Conservation (phyloP, 2,329 filamentous ascomycete genomes). For the Alternaria infectoria region DNA sequence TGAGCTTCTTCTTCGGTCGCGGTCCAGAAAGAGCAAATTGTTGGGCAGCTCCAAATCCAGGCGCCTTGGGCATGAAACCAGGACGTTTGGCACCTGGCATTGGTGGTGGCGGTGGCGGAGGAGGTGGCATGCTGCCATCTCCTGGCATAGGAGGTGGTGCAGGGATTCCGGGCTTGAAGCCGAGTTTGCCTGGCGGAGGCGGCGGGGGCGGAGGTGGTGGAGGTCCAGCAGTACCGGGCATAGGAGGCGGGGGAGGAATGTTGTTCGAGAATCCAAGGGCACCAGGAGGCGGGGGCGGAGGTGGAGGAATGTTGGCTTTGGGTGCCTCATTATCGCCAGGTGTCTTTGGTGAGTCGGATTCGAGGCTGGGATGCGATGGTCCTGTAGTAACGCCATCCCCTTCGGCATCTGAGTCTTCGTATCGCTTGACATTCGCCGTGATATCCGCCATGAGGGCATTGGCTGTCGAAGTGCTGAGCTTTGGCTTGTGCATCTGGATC, state of each 20-base stretch:
- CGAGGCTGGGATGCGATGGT: slow-evolving; percentile 75
- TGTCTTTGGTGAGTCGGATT: slow-evolving; percentile 72
- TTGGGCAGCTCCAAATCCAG: slow-evolving; percentile 58
- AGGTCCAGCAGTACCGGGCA: slow-evolving; percentile 56
- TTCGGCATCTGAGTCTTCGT: slow-evolving; percentile 76
- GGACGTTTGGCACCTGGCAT: slow-evolving; percentile 65
- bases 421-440: slow-evolving; percentile 73
- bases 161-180: slow-evolving; percentile 50
- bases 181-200: slow-evolving; percentile 56
- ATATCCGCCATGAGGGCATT: slow-evolving; percentile 74
- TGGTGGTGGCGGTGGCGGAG: slow-evolving; percentile 66
- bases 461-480: slow-evolving; percentile 66
- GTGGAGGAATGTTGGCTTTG: slow-evolving; percentile 52
- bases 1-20: slow-evolving; percentile 98
- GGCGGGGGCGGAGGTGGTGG: slow-evolving; percentile 57
- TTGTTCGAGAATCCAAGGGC: slow-evolving; percentile 45
- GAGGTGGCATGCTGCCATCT: slow-evolving; percentile 54
- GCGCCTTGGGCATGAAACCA: slow-evolving; percentile 73
- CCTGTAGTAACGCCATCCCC: slow-evolving; percentile 75
- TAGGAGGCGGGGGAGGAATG: slow-evolving; percentile 54
- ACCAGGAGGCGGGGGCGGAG: slow-evolving; percentile 50
- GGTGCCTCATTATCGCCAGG: slow-evolving; percentile 62
- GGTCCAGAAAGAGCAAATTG: slow-evolving; percentile 78
- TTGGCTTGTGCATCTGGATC: slow-evolving; percentile 78
- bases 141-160: slow-evolving; percentile 60